Conservation (phyloP, 768 basidiomycete species). For the Macrolepiota dolichaula region DNA sequence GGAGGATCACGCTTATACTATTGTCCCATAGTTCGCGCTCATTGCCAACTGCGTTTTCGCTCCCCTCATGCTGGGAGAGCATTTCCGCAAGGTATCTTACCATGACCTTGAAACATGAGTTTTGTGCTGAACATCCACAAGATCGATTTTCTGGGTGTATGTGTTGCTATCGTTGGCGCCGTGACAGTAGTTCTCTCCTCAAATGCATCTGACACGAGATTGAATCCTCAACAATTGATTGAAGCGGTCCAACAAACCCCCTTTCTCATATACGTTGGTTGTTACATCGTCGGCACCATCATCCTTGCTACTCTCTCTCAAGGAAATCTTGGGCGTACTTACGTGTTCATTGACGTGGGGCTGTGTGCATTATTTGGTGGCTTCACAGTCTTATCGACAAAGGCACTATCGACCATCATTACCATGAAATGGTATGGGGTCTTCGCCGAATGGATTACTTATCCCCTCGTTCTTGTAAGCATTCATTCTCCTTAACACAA, state of each 20-base stretch:
- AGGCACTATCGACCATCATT: constrained; percentile 84
- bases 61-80: constrained; percentile 78
- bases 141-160: constrained; percentile 77
- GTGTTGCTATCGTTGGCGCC: constrained; percentile 82
- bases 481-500: neutral
- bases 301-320: constrained; percentile 68
- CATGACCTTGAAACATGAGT: constrained; percentile 7
- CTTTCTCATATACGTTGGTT: constrained; percentile 72
- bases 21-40: constrained; percentile 68
- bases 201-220: constrained; percentile 64
- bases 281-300: constrained; percentile 56
- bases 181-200: constrained; percentile 88
- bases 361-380: constrained; percentile 89
- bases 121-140: constrained; percentile 26
- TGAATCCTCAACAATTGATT: constrained; percentile 67
- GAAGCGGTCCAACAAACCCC: constrained; percentile 64
- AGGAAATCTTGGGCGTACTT: constrained; percentile 54
- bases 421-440: constrained; percentile 75
- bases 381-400: constrained; percentile 92
- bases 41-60: constrained; percentile 95
- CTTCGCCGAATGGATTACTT: constrained; percentile 79
- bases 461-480: constrained; percentile 69
- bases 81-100: constrained; percentile 65
- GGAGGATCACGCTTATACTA: constrained; percentile 10
- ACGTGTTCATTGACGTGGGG: constrained; percentile 84